These are phyloP conservation scores for Xylaria polymorpha DNA, from an alignment of 2,329 filamentous ascomycete genomes.

Conservation along the genomic window DNA sequence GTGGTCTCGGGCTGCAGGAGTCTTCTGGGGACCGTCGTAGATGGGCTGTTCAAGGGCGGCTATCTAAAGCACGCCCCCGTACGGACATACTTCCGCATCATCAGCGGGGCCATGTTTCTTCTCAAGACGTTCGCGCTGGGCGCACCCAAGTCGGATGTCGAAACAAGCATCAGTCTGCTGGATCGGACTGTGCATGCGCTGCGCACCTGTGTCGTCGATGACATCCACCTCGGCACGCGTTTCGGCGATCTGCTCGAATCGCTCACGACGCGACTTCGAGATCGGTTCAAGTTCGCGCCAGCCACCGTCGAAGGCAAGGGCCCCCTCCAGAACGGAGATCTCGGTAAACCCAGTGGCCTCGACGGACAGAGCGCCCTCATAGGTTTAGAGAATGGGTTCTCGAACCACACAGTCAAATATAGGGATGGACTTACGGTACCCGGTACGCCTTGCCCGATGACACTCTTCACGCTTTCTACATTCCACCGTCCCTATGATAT, in stretches of 20 bases:
- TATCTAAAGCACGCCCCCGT: conserved; percentile 87
- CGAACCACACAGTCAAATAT: conserved; percentile 43
- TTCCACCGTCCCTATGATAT: background rate
- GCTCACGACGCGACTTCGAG: conserved; percentile 77
- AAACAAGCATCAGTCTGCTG: conserved; percentile 79
- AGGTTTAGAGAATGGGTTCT: conserved; percentile 45
- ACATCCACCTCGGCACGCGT: conserved; percentile 85
- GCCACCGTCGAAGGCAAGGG: conserved; percentile 58
- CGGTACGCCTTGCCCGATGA: conserved; percentile 41
- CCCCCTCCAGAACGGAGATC: conserved; percentile 52
- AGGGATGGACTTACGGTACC: conserved; percentile 47
- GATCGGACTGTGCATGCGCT: conserved; percentile 79
- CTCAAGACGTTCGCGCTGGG: conserved; percentile 87
- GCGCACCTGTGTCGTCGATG: conserved; percentile 82
- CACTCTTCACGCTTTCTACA: background rate
- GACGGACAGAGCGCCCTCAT: conserved; percentile 49
- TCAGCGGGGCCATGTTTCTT: conserved; percentile 85
- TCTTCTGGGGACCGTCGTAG: conserved; percentile 80
- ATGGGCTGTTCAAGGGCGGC: conserved; percentile 77
- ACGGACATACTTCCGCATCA: conserved; percentile 86
- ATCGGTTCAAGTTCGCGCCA: conserved; percentile 77
- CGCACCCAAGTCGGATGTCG: conserved; percentile 81
- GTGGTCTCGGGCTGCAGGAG: conserved; percentile 83
- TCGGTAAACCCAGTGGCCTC: conserved; percentile 40
- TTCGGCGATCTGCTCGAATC: conserved; percentile 87